These are phyloP conservation scores for Mrakiaceae sp. DNA, from an alignment of 1,284 basidiomycete species.

Conservation along the genomic window DNA sequence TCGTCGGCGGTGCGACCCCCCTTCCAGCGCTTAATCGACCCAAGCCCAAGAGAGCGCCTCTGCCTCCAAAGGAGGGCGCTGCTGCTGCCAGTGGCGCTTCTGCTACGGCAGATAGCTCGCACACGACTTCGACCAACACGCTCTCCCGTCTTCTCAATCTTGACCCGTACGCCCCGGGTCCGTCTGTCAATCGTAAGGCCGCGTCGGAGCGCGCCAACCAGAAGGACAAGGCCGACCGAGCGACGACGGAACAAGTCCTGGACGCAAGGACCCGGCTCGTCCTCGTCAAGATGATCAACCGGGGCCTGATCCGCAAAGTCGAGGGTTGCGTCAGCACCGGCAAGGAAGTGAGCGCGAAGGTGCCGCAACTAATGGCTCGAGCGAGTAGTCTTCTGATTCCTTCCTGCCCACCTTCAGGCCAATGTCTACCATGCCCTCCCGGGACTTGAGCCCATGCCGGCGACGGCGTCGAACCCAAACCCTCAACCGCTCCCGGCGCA, in stretches of 20 bases:
- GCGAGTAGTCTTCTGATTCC: not conserved
- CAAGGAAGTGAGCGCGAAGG: slow-evolving; percentile 59
- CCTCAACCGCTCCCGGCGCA: slow-evolving; percentile 47
- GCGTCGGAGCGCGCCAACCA: slow-evolving; percentile 69
- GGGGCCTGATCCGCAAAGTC: slow-evolving; percentile 71
- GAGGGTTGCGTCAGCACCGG: slow-evolving; percentile 91
- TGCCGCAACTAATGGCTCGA: too few relatives aligned
- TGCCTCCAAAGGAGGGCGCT: not conserved
- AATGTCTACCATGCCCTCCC: slow-evolving; percentile 84
- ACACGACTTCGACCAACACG: slow-evolving; percentile 29
- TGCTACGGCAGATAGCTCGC: slow-evolving; percentile 5
- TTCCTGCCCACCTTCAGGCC: slow-evolving; percentile 43
- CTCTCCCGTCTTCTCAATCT: slow-evolving; percentile 46
- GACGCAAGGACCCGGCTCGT: slow-evolving; percentile 83
- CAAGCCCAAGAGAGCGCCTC: slow-evolving; percentile 21
- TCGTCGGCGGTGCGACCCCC: slow-evolving; percentile 39
- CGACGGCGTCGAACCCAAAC: slow-evolving; percentile 20
- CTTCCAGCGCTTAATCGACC: slow-evolving; percentile 66
- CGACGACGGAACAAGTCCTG: slow-evolving; percentile 87
- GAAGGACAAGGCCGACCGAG: slow-evolving; percentile 88
- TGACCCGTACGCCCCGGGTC: slow-evolving; percentile 47
- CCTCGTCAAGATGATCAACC: slow-evolving; percentile 83
- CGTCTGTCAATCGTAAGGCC: slow-evolving; percentile 59
- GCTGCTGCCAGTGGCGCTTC: slow-evolving; percentile 1
- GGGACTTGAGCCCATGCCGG: slow-evolving; percentile 41